phyloP scores from a whole-genome alignment of 495 filamentous ascomycete genomes.

The Xylaria telfairii region DNA sequence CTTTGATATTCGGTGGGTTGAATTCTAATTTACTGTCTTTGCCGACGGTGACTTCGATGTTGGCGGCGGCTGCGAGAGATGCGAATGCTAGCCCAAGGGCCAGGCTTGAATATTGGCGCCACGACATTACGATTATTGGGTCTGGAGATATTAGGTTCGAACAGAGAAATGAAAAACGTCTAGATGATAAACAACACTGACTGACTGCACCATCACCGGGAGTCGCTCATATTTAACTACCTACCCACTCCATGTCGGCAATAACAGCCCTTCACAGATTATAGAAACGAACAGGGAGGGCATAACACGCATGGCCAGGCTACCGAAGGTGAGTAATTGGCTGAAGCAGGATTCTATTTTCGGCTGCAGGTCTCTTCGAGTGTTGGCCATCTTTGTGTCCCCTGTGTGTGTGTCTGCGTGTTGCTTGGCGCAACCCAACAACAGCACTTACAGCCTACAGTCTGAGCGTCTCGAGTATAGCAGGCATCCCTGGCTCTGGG shows the following conservation, averaged over 20 bases:
- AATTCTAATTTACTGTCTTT: constrained; percentile 46
- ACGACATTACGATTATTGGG: constrained; percentile 34
- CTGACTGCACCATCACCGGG: constrained; percentile 3
- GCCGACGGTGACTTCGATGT: constrained; percentile 46
- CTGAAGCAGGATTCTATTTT: constrained; percentile 16
- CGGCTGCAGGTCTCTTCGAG: background rate
- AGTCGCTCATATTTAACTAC: constrained; percentile 14
- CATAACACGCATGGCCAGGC: background rate
- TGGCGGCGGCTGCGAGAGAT: constrained; percentile 36
- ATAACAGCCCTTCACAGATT: background rate
- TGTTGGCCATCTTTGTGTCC: constrained; percentile 6
- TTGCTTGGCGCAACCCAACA: constrained; percentile 17
- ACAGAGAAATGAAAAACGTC: constrained; percentile 17
- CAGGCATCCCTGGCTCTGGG: background rate
- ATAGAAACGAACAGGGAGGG: background rate
- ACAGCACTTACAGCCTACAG: background rate
- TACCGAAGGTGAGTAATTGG: background rate
- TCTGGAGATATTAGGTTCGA: constrained; percentile 5
- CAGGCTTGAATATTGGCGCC: constrained; percentile 32
- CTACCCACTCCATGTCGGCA: background rate
- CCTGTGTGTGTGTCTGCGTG: background rate
- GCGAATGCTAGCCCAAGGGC: constrained; percentile 37
- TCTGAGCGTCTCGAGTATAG: background rate
- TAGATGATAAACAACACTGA: background rate
- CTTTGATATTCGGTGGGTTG: constrained; percentile 40